Conservation (phyloP, 1,139 yeast species). For the Debaryomyces psychrophilus region DNA sequence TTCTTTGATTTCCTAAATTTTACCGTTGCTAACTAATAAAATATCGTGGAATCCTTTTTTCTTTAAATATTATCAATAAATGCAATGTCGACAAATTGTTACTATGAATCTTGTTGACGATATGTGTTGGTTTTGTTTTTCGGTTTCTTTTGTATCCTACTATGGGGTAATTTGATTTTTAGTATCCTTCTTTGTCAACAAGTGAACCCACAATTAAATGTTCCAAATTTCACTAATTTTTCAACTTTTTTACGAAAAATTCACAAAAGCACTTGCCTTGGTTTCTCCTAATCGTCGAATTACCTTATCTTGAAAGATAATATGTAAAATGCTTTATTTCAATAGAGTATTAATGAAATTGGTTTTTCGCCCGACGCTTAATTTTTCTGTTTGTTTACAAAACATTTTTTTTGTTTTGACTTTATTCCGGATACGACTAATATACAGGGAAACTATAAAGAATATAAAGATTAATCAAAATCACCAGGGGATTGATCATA, state of each 20-base stretch:
- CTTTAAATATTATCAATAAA: neutral
- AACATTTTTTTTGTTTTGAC: conserved; percentile 13
- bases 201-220: conserved; percentile 7
- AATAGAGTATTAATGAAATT: conserved; percentile 8
- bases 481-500: conserved; percentile 25
- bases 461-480: neutral
- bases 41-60: neutral
- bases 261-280: neutral
- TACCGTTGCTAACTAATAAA: neutral
- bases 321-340: conserved; percentile 4
- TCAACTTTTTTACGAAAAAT: conserved; percentile 1
- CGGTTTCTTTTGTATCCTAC: neutral
- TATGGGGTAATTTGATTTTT: conserved; percentile 1
- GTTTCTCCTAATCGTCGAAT: neutral
- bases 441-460: conserved; percentile 8
- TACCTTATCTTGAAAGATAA: conserved; percentile 6
- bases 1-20: neutral
- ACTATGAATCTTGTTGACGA: neutral
- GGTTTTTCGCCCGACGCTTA: conserved; percentile 19
- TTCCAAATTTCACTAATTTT: conserved; percentile 5
- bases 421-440: conserved; percentile 7
- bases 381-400: conserved; percentile 18
- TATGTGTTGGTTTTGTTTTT: neutral
- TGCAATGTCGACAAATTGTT: neutral
- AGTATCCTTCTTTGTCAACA: conserved; percentile 5